Percentiles rank a stretch among this genome's conserved stretches.
Conservation (phyloP, 2,329 filamentous ascomycete genomes). For the Colletotrichum sp. region DNA sequence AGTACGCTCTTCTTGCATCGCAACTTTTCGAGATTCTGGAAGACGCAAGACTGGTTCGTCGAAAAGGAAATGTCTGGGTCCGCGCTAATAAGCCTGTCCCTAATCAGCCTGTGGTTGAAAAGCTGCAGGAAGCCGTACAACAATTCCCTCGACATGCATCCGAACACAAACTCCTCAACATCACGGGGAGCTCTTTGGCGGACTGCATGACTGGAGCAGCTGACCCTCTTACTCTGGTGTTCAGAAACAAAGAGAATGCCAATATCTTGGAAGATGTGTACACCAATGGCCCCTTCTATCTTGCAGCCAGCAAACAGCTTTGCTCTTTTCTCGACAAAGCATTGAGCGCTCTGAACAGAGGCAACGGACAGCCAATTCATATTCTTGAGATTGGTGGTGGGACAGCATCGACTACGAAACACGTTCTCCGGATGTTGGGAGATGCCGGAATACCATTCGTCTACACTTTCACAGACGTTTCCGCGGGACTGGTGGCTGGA, state of each 20-base stretch:
- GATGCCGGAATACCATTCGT: slow-evolving; percentile 26
- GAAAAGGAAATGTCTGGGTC: background rate
- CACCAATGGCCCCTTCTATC: background rate
- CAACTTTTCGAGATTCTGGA: slow-evolving; percentile 31
- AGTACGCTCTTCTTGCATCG: slow-evolving; percentile 30
- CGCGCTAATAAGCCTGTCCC: background rate
- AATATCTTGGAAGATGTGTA: slow-evolving; percentile 41
- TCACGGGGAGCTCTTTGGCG: slow-evolving; percentile 37
- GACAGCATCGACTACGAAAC: slow-evolving; percentile 45
- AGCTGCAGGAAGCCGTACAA: slow-evolving; percentile 28
- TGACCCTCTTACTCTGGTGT: slow-evolving; percentile 43
- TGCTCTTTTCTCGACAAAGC: background rate
- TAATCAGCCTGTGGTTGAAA: background rate
- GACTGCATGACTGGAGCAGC: slow-evolving; percentile 39
- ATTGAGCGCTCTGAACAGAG: slow-evolving; percentile 14
- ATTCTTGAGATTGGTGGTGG: slow-evolving; percentile 51
- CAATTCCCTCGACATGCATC: slow-evolving; percentile 35
- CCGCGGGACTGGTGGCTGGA: slow-evolving; percentile 31
- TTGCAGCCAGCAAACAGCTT: background rate
- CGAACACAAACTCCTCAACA: slow-evolving; percentile 35
- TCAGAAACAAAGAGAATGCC: slow-evolving; percentile 31
- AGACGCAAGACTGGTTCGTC: slow-evolving; percentile 16
- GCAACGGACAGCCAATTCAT: background rate
- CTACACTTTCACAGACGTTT: slow-evolving; percentile 50
- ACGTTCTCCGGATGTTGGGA: slow-evolving; percentile 31